Percentiles rank a stretch among this genome's conserved stretches.
These are phyloP conservation scores for Phlyctochytrium planicorne DNA, from an alignment of 192 early-diverging fungal genomes.

Conservation along the genomic window DNA sequence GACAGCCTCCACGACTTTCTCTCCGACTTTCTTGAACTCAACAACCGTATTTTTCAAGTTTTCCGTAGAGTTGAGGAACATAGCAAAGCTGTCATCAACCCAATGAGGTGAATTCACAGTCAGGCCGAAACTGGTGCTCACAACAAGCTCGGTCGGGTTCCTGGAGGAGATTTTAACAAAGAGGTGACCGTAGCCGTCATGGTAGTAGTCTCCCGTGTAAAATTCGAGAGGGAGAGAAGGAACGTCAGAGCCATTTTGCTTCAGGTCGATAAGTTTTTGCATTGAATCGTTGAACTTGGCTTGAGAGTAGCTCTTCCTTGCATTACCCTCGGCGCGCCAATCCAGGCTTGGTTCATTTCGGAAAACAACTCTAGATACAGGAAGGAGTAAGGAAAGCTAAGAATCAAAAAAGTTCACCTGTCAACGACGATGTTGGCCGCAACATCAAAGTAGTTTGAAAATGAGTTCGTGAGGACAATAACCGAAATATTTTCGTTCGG, in stretches of 20 bases:
- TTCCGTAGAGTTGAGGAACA: too few species aligned
- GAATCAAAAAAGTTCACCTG: not conserved
- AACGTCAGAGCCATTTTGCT: not conserved
- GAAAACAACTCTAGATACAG: not conserved
- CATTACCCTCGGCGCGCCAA: not conserved
- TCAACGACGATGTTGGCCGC: not conserved
- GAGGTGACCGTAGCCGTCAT: not conserved
- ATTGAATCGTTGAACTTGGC: too few species aligned
- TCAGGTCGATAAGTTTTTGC: not conserved
- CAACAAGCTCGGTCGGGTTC: not conserved
- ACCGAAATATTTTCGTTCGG: constrained; percentile 17
- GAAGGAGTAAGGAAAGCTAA: not conserved
- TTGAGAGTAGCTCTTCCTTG: too few species aligned
- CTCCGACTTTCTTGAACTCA: too few species aligned
- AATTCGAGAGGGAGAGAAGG: not conserved
- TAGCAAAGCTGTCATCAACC: not conserved
- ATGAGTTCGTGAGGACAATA: constrained; percentile 16
- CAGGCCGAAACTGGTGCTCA: too few species aligned
- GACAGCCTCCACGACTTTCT: too few species aligned
- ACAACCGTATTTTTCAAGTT: too few species aligned
- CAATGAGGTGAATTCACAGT: too few species aligned
- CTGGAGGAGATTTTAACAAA: not conserved
- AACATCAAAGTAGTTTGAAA: not conserved
- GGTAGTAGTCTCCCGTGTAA: not conserved
- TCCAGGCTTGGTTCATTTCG: not conserved